Percentiles rank a stretch among this genome's conserved stretches.
These are phyloP conservation scores for Ceratocystis ficicola DNA, from an alignment of 2,329 filamentous ascomycete species.

Conservation along the genomic window DNA sequence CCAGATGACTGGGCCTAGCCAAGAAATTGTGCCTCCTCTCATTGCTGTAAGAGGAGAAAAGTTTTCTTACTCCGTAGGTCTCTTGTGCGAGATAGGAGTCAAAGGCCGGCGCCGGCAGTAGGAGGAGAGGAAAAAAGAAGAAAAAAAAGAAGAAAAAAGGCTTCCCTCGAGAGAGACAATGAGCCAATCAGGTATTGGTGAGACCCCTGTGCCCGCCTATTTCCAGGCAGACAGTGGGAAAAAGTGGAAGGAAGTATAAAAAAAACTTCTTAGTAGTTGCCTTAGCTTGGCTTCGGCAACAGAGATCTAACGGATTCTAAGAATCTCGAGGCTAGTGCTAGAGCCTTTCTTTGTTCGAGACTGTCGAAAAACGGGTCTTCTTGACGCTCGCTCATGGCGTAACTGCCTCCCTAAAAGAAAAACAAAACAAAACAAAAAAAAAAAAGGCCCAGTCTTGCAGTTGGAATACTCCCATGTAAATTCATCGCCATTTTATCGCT, in stretches of 20 bases:
- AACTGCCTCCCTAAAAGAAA: background rate
- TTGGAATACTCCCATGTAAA: background rate
- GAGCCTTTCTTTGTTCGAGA: constrained; percentile 6
- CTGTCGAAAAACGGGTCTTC: background rate
- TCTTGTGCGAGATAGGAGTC: background rate
- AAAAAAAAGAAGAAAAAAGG: background rate
- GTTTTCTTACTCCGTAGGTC: no score
- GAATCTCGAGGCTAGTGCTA: background rate
- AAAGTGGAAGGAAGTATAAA: background rate
- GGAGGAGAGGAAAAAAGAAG: background rate
- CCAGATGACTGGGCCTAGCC: background rate
- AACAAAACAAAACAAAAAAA: background rate
- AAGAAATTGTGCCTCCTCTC: background rate
- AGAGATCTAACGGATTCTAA: background rate
- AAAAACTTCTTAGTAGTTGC: background rate
- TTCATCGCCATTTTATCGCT: constrained; percentile 1
- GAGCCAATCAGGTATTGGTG: background rate
- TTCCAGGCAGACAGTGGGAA: background rate
- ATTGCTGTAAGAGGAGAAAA: no score
- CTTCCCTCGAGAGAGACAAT: background rate
- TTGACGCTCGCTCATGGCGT: background rate
- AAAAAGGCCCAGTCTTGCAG: background rate
- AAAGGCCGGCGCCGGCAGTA: constrained; percentile 3
- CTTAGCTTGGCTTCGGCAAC: background rate
- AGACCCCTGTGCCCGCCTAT: background rate